Base-by-base conservation (phyloP, 352 stramenopile genomes). In the Phytopythium helicoides region DNA sequence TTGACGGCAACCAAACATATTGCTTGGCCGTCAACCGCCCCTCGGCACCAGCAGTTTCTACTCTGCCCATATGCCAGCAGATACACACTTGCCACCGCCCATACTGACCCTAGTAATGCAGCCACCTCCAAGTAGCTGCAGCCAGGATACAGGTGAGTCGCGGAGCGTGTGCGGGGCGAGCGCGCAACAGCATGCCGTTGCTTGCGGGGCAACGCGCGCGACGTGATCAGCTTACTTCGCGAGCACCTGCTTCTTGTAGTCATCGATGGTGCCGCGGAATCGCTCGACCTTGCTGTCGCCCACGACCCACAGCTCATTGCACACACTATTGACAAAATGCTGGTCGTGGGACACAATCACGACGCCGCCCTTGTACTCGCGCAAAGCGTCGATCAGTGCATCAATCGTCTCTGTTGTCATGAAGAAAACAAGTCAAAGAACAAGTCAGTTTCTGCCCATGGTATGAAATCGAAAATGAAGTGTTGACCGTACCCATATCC, bases 321-420 rank as follows among this genome's bases (percentile, higher is more conserved):
- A 98, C 35, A 97, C 88, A 56, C 96, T 95, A 39, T 92, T 97
- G 61, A 99, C 95, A 58, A 99, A 99, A 76, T 98, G 98, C 68
- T 97, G 85, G 88, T 99, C 95, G 75, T 99, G 96, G 3, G 92
- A 98, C 16, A 99, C 95, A 40, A 99, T 86, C 51, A 99, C 76
- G 6, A 98, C 95, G 58, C 92, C 96, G 42, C 97, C 97, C 56
- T 96, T 96, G 87, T 97, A 99, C 40, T 93, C 86, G 18, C 94
- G 76, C 35, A 99, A 69, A 16, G 89, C 96, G 65, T 99, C 95
- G 61, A 98, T 97, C 28, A 99, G 74, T 74, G 92, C 82, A 34
- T 92, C 81, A 41, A 94, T 94, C 15, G 85, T 94, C 66, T 92
- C 81, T 85, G 37, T 33, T 33, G 28, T 33, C 28, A n/a, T n/a